Evolutionary conservation across 768 basidiomycete species (phyloP), one percentile per base, ranked within the genome.

Genomic region (Termitomyces sp.): DNA sequence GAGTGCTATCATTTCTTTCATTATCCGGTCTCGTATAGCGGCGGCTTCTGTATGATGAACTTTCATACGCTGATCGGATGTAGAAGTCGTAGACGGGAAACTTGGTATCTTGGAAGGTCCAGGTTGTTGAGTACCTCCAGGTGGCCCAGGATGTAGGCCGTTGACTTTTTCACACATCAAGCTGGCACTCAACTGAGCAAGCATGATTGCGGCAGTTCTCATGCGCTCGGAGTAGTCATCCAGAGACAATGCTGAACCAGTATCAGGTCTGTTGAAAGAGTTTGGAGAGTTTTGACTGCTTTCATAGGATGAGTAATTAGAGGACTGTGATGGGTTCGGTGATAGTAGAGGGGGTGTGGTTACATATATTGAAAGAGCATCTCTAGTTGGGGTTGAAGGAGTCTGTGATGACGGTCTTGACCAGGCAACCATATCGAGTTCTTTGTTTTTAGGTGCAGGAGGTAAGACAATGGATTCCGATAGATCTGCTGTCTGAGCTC

Each of bases 201-300:
- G 85, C 97, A 99, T 98, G 60, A 98, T 87, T 10, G 97, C 97
- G 10, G 97, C 97, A 10, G 94, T 97, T 8, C 93, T 85, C 97
- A 99, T 99, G 50, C 97, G 85, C 62, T 98, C 94, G 0, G 96
- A 96, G 72, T 99, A 99, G 63, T 99, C 96, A 63, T 99, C 96
- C 23, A 99, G 75, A 0, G 94, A 93, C 14, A 98, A 73, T 66
- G 21, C 69, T 70, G 6, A 64, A 67, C 1, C 66, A 35, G 28
- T 64, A 62, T 41, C 43, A 44, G n/a, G 64, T 56, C 43, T 46
- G 46, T 43, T 63, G 15, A 44, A 56, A 44, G 15, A 61, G 55
- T 48, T 62, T 47, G 37, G 56, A 38, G 38, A 53, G 53, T 42
- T 53, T 23, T 58, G 61, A 41, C 58, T 64, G 44, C 59, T 33